Evolutionary conservation across 2,329 filamentous ascomycete species (phyloP).

Genomic region (Fusarium nodosum): DNA sequence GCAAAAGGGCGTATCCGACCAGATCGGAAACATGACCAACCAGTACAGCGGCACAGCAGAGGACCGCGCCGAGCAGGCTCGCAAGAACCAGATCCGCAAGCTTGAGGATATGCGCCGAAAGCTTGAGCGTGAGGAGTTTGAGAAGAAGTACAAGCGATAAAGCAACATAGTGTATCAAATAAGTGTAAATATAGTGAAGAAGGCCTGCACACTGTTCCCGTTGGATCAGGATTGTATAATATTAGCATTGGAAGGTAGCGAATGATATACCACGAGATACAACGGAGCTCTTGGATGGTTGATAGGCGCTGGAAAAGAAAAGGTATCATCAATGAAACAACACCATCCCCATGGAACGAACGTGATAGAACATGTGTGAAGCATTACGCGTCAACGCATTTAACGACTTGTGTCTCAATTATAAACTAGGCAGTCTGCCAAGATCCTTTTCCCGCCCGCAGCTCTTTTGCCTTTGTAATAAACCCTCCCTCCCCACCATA

Average conservation of each 20-base stretch:
- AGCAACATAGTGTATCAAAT: conserved; percentile 30
- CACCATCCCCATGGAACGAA: conserved; percentile 16
- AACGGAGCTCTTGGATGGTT: conserved; percentile 22
- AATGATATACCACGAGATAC: conserved; percentile 31
- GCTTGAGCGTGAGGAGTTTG: conserved; percentile 56
- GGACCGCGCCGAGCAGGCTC: conserved; percentile 55
- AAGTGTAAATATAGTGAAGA: conserved; percentile 42
- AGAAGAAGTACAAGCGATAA: conserved; percentile 58
- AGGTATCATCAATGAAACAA: conserved; percentile 35
- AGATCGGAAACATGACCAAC: conserved; percentile 55
- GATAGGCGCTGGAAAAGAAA: conserved; percentile 22
- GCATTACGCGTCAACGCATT: conserved; percentile 31
- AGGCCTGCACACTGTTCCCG: conserved; percentile 22
- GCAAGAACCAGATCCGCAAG: conserved; percentile 54
- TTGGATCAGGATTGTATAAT: conserved; percentile 37
- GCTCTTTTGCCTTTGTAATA: conserved; percentile 32
- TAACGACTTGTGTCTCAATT: conserved; percentile 43
- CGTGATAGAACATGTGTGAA: background rate
- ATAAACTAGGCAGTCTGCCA: conserved; percentile 43
- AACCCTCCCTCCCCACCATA: conserved; percentile 6
- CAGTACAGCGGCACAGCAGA: conserved; percentile 51
- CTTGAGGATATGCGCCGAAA: conserved; percentile 55
- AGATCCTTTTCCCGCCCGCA: conserved; percentile 38
- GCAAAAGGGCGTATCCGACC: conserved; percentile 56
- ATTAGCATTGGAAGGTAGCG: conserved; percentile 39